phyloP scores from a whole-genome alignment of 2,329 filamentous ascomycete genomes.

The Colletotrichum tanaceti region DNA sequence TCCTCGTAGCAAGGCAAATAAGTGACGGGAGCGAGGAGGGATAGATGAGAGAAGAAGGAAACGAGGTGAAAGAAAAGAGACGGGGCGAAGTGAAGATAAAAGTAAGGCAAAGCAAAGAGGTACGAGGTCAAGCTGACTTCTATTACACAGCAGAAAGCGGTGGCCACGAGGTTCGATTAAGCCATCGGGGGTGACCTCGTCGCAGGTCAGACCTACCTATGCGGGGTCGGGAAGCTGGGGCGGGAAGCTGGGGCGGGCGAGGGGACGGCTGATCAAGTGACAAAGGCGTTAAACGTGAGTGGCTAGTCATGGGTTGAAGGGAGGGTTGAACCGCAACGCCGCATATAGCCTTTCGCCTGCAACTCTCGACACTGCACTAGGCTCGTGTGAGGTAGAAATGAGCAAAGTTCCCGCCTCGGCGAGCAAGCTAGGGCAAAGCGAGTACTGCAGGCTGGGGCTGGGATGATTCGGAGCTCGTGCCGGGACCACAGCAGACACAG shows the following conservation, averaged over 20 bases:
- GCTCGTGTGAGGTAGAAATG: slow-evolving; percentile 35
- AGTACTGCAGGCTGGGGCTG: background rate
- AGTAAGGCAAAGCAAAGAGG: background rate
- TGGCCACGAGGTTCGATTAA: slow-evolving; percentile 35
- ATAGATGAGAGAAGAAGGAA: background rate
- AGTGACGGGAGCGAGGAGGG: slow-evolving; percentile 12
- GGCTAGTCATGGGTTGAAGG: slow-evolving; percentile 21
- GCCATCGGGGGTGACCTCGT: slow-evolving; percentile 16
- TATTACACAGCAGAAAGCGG: slow-evolving; percentile 25
- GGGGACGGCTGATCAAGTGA: slow-evolving; percentile 36
- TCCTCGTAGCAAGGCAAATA: background rate
- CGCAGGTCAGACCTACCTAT: slow-evolving; percentile 35
- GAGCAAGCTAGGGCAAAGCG: slow-evolving; percentile 28
- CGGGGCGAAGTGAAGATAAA: slow-evolving; percentile 1
- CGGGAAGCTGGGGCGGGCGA: slow-evolving; percentile 18
- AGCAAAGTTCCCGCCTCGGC: slow-evolving; percentile 36
- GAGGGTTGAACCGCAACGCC: slow-evolving; percentile 32
- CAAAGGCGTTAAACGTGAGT: slow-evolving; percentile 33
- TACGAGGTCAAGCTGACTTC: slow-evolving; percentile 34
- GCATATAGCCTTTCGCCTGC: slow-evolving; percentile 34
- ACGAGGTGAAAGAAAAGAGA: background rate
- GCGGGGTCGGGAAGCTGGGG: slow-evolving; percentile 33
- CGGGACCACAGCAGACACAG: background rate
- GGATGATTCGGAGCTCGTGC: slow-evolving; percentile 4
- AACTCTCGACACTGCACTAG: slow-evolving; percentile 25